These are phyloP conservation scores for Didymella keratinophila DNA, from an alignment of 2,329 filamentous ascomycete genomes.

Conservation along the genomic window DNA sequence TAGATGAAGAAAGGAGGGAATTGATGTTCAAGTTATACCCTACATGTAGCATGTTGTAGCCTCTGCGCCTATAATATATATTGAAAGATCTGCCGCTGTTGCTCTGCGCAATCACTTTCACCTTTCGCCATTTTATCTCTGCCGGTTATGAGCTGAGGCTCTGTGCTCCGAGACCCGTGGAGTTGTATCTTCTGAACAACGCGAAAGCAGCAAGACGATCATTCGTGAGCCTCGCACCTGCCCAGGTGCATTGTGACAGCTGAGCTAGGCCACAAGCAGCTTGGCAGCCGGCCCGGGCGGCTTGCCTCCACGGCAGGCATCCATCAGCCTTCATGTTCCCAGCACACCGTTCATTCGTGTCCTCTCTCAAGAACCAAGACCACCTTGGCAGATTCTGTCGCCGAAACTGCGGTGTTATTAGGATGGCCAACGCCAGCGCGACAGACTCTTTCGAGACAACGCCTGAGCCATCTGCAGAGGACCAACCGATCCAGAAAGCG, in stretches of 20 bases:
- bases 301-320: background rate
- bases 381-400: background rate
- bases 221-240: background rate
- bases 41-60: background rate
- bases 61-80: constrained; percentile 9
- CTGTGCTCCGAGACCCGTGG: background rate
- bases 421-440: background rate
- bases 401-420: background rate
- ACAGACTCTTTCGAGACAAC: background rate
- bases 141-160: too few relatives aligned
- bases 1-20: constrained; percentile 10
- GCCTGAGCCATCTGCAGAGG: background rate
- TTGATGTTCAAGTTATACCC: background rate
- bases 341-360: too few relatives aligned
- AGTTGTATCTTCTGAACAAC: background rate
- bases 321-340: background rate
- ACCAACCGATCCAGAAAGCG: constrained; percentile 31
- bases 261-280: too few relatives aligned
- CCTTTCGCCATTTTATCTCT: background rate
- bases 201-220: background rate
- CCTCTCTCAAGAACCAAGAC: too few relatives aligned
- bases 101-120: background rate
- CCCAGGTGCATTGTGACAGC: too few relatives aligned
- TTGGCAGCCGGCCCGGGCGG: too few relatives aligned
- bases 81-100: background rate